Evolutionary conservation across 306 rosid genomes (phyloP).

Genomic region (Spatholobus suberectus): DNA sequence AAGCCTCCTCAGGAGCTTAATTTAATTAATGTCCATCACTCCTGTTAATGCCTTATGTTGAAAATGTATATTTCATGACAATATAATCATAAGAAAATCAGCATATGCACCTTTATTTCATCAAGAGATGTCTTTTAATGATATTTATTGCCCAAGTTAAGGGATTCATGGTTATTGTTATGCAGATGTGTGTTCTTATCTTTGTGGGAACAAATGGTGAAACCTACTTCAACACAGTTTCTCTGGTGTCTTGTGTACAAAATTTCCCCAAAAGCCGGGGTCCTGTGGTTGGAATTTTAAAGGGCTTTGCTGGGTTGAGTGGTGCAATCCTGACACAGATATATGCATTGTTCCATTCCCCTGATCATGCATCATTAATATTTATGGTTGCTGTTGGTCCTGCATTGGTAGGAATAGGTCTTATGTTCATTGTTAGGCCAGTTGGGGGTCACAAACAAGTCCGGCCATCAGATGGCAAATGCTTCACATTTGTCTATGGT

Average conservation of each 20-base stretch:
- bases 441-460: slow-evolving; percentile 91
- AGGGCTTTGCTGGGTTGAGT: slow-evolving; percentile 94
- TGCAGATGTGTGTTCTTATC: slow-evolving; percentile 90
- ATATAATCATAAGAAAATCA: slow-evolving; percentile 29
- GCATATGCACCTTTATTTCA: neutral
- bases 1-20: neutral
- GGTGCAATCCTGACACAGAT: slow-evolving; percentile 97
- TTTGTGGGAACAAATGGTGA: slow-evolving; percentile 95
- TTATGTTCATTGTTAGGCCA: slow-evolving; percentile 85
- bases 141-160: slow-evolving; percentile 5
- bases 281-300: slow-evolving; percentile 89
- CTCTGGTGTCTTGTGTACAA: slow-evolving; percentile 90
- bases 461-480: slow-evolving; percentile 58
- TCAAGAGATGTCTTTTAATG: slow-evolving; percentile 19
- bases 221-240: slow-evolving; percentile 93
- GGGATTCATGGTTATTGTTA: slow-evolving; percentile 43
- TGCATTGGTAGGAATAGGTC: slow-evolving; percentile 65
- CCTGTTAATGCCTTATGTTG: slow-evolving; percentile 2
- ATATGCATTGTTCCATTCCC: slow-evolving; percentile 70
- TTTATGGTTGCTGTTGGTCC: slow-evolving; percentile 97
- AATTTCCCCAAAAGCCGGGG: slow-evolving; percentile 97
- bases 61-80: slow-evolving; percentile 16
- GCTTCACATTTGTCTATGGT: slow-evolving; percentile 72
- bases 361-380: slow-evolving; percentile 75
- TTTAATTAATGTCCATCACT: neutral